Base-by-base conservation (phyloP, 1,284 basidiomycete species). In the Boletus hoseneyae region DNA sequence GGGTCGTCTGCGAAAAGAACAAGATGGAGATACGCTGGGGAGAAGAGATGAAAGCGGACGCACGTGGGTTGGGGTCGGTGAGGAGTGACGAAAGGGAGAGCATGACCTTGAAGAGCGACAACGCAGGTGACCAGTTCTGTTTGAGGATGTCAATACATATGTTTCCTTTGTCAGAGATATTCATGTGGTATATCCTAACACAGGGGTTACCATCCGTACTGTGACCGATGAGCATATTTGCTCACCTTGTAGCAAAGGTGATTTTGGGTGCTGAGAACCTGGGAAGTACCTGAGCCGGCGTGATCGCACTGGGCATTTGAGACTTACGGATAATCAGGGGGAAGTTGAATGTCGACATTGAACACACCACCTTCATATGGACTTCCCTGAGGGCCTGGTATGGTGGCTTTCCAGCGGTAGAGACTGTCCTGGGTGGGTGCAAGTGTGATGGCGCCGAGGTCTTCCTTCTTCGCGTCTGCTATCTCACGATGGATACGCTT, bases 401-500 rank as follows among this genome's bases (percentile, higher is more conserved):
- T 81, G 21, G 76, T 76, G 3, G 81, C 87, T 45, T 73, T 74
- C 87, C 87, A 90, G 21, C 77, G 58, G 61, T 82, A 82, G 49
- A 90, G 70, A 47, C 76, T 76, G 45, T 77, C 73, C 34, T 77
- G 81, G 33, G 77, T 74, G 3, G 91, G 91, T 23, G 75, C 73
- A 19, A 94, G 78, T 0, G 75, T 78, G 57, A 94, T 93, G 21
- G 72, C 66, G 3, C 89, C 92, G 35, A 93, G 73, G 61, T 94
- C 87, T 65, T 93, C 92, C 65, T 89, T 89, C 72, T 85, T 78
- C 19, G 91, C 71, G 69, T 94, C 91, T 5, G 81, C 77, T 36
- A 95, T 85, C 73, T 96, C 93, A 56, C 88, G 85, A 59, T 90
- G 84, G 53, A 96, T 94, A 43, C 93, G 84, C 70, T 93, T 94